phyloP scores from a whole-genome alignment of 306 rosid species.

The Begonia peltatifolia region DNA sequence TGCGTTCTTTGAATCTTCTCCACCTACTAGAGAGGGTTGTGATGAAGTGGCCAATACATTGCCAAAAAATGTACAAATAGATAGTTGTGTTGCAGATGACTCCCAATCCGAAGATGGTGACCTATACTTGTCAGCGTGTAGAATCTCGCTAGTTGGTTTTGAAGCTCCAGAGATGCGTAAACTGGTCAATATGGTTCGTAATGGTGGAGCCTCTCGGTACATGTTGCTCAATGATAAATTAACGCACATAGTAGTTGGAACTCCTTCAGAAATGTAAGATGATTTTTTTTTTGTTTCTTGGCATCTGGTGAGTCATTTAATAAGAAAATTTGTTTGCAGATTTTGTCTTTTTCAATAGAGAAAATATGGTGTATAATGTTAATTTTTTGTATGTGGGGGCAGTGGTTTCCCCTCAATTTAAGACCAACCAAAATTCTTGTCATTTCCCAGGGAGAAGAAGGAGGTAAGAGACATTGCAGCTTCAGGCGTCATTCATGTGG shows the following conservation, averaged over 20 bases:
- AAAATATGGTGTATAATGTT: too few relatives aligned
- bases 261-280: conserved; percentile 66
- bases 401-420: too few relatives aligned
- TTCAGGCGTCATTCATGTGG: conserved; percentile 59
- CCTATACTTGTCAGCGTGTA: conserved; percentile 78
- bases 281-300: background rate
- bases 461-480: conserved; percentile 74
- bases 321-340: background rate
- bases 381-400: too few relatives aligned
- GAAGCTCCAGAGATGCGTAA: conserved; percentile 78
- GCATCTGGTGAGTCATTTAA: background rate
- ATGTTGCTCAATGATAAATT: conserved; percentile 57
- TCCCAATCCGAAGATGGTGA: conserved; percentile 78
- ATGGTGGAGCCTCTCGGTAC: conserved; percentile 84
- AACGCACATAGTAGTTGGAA: conserved; percentile 81
- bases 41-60: conserved; percentile 26
- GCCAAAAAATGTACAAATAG: conserved; percentile 29
- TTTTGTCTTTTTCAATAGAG: too few relatives aligned
- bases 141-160: conserved; percentile 66
- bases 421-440: background rate
- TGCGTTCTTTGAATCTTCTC: conserved; percentile 22
- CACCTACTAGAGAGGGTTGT: conserved; percentile 28
- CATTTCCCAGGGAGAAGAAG: conserved; percentile 60
- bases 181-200: conserved; percentile 70
- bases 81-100: conserved; percentile 59